A percentile compares a stretch with the other conserved stretches of the same genome.
Evolutionary conservation across 768 basidiomycete genomes (phyloP).

Genomic region (Omphalotus guepiniiformis): DNA sequence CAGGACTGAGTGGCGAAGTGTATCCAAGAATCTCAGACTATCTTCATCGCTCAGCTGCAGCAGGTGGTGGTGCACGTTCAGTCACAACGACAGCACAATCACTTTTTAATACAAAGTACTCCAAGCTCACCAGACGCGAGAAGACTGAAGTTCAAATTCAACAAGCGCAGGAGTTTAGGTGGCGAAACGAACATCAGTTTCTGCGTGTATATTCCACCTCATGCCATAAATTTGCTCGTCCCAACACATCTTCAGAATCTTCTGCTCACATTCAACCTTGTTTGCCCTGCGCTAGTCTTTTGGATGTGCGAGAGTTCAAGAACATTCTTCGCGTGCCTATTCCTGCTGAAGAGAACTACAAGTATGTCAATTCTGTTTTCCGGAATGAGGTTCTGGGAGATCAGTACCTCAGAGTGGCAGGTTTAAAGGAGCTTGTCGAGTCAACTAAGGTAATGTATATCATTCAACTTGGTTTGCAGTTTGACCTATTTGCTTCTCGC

Average conservation of each 20-base stretch:
- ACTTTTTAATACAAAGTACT: constrained; percentile 8
- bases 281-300: constrained; percentile 8
- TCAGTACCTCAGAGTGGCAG: constrained; percentile 12
- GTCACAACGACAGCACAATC: constrained; percentile 9
- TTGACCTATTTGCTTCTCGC: too few species aligned
- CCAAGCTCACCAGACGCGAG: neutral
- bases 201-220: constrained; percentile 12
- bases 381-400: constrained; percentile 8
- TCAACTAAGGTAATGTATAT: neutral
- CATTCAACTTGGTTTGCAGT: neutral
- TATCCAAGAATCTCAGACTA: constrained; percentile 10
- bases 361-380: constrained; percentile 11
- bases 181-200: constrained; percentile 23
- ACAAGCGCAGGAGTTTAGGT: constrained; percentile 17
- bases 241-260: too few species aligned
- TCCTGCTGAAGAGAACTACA: constrained; percentile 13
- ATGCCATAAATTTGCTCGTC: constrained; percentile 14
- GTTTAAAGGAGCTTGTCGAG: constrained; percentile 15
- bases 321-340: constrained; percentile 2
- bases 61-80: constrained; percentile 15
- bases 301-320: constrained; percentile 11
- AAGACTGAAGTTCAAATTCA: constrained; percentile 10
- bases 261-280: constrained; percentile 11
- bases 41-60: constrained; percentile 10
- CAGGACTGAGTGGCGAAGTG: constrained; percentile 10